Percentiles rank a stretch among this genome's conserved stretches.
Conservation (phyloP, 2,329 filamentous ascomycete genomes). For the Basipetospora sp. region DNA sequence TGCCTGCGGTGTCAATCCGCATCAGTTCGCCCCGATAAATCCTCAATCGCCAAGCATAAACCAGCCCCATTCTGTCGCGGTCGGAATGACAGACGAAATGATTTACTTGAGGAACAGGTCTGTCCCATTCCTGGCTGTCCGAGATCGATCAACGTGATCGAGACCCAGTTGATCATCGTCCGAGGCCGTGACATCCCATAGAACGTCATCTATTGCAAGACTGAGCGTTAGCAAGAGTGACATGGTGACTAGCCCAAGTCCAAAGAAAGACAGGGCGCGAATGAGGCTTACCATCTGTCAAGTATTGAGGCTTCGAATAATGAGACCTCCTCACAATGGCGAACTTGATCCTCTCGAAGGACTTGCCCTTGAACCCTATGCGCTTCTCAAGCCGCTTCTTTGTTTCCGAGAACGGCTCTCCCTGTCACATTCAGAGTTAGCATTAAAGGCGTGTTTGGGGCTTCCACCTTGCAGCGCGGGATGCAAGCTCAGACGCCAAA, state of each 20-base stretch:
- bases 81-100: too few species aligned
- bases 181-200: slow-evolving; percentile 35
- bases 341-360: slow-evolving; percentile 97
- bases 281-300: slow-evolving; percentile 71
- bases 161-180: slow-evolving; percentile 51
- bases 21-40: too few species aligned
- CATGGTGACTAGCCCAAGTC: too few species aligned
- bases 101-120: slow-evolving; percentile 41
- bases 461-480: too few species aligned
- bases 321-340: slow-evolving; percentile 57
- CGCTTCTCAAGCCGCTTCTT: slow-evolving; percentile 88
- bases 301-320: slow-evolving; percentile 66
- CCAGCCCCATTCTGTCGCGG: too few species aligned
- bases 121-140: slow-evolving; percentile 42
- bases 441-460: too few species aligned
- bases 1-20: too few species aligned
- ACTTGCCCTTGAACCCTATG: slow-evolving; percentile 92
- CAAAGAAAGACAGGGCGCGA: background rate
- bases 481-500: too few species aligned
- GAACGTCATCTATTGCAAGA: slow-evolving; percentile 35
- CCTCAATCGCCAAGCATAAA: too few species aligned
- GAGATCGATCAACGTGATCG: slow-evolving; percentile 50
- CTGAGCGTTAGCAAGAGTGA: background rate
- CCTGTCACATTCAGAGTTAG: slow-evolving; percentile 37
- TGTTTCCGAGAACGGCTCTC: slow-evolving; percentile 76